These are phyloP conservation scores for Biscogniauxia marginata DNA, from an alignment of 2,329 filamentous ascomycete species.

Conservation along the genomic window DNA sequence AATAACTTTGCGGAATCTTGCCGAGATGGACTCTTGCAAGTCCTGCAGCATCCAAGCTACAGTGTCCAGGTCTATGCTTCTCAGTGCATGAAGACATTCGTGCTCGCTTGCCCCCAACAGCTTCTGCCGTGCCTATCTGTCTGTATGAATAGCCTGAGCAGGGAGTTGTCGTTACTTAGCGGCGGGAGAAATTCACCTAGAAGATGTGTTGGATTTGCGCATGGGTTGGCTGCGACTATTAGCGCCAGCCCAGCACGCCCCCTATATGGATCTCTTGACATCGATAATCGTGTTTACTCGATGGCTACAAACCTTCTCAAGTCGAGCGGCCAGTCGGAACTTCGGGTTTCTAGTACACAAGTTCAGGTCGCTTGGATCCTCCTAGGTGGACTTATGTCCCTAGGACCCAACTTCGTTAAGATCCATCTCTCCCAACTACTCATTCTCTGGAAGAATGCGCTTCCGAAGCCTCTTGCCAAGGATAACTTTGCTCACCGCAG, in stretches of 20 bases:
- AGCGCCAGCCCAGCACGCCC: conserved; percentile 87
- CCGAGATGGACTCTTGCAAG: conserved; percentile 83
- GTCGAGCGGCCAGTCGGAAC: conserved; percentile 84
- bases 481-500: conserved; percentile 85
- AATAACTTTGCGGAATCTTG: conserved; percentile 77
- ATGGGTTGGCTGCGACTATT: conserved; percentile 85
- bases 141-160: conserved; percentile 90
- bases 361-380: conserved; percentile 98
- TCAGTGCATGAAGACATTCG: conserved; percentile 80
- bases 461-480: conserved; percentile 90
- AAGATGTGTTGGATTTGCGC: conserved; percentile 85
- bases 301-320: conserved; percentile 92
- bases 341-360: conserved; percentile 88
- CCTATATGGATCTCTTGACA: conserved; percentile 90
- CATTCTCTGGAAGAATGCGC: conserved; percentile 93
- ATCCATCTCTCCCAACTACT: conserved; percentile 94
- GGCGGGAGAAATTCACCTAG: conserved; percentile 75
- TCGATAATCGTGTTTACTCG: conserved; percentile 86
- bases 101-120: conserved; percentile 88
- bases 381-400: conserved; percentile 92
- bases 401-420: conserved; percentile 97
- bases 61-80: conserved; percentile 91
- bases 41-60: conserved; percentile 92
- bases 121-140: conserved; percentile 88
- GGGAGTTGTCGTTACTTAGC: conserved; percentile 77